Conservation (phyloP, 345 rosid genomes). For the Bretschneidera sinensis region DNA sequence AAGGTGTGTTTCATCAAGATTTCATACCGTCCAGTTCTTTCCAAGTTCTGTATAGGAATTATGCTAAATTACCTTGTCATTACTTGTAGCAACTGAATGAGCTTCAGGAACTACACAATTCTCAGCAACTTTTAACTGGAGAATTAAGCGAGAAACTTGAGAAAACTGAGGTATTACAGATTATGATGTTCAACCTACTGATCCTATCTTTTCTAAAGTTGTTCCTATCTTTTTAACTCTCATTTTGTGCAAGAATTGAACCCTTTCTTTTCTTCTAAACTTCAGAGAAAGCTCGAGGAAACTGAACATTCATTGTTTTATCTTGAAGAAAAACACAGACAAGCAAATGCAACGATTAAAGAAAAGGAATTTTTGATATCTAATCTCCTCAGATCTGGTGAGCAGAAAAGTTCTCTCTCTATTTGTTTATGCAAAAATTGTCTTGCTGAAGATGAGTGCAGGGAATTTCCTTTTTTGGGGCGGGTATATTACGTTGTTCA, state of each 20-base stretch:
- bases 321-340: conserved; percentile 90
- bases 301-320: conserved; percentile 74
- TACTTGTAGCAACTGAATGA: conserved; percentile 60
- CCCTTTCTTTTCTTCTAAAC: conserved; percentile 18
- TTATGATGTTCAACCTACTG: conserved; percentile 3
- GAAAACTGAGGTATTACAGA: conserved; percentile 64
- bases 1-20: conserved; percentile 40
- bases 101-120: conserved; percentile 78
- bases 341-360: conserved; percentile 87
- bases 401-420: conserved; percentile 14
- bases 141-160: conserved; percentile 79
- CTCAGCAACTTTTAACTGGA: conserved; percentile 64
- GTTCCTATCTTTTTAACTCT: background rate
- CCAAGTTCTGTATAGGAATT: background rate
- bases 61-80: too few relatives aligned
- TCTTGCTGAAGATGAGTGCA: background rate
- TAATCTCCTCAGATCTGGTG: conserved; percentile 87
- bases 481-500: too few relatives aligned
- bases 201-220: conserved; percentile 1
- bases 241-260: background rate
- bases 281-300: conserved; percentile 84
- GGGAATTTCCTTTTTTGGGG: background rate
- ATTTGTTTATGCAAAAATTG: background rate
- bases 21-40: background rate
- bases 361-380: conserved; percentile 87